A percentile compares a stretch with the other conserved stretches of the same genome.
Evolutionary conservation across 768 basidiomycete species (phyloP).

Genomic region (Panaeolus papilionaceus): DNA sequence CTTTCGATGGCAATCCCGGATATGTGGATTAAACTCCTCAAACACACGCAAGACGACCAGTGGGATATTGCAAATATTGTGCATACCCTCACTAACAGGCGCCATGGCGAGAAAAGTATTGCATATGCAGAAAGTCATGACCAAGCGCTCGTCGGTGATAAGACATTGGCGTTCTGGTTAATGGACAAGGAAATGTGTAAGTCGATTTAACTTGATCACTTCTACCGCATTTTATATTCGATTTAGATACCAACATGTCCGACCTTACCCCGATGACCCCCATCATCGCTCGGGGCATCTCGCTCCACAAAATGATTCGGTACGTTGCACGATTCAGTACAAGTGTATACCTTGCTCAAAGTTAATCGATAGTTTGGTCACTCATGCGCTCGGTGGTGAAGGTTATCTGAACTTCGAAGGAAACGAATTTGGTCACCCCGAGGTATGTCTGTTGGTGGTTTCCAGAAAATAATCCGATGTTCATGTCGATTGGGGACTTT

Average conservation of each 20-base stretch:
- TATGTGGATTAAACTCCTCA: constrained; percentile 99
- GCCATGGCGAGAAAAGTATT: constrained; percentile 89
- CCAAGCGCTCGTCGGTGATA: constrained; percentile 98
- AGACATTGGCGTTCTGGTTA: constrained; percentile 98
- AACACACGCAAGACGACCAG: constrained; percentile 84
- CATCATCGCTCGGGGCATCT: constrained; percentile 85
- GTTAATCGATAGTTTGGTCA: constrained; percentile 66
- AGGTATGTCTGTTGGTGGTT: constrained; percentile 52
- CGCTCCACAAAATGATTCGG: constrained; percentile 98
- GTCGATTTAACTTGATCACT: constrained; percentile 33
- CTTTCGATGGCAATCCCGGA: constrained; percentile 99
- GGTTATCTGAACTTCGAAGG: constrained; percentile 98
- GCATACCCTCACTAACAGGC: constrained; percentile 88
- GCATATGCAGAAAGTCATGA: constrained; percentile 97
- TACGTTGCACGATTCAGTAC: constrained; percentile 36
- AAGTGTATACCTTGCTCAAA: constrained; percentile 14
- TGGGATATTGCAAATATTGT: constrained; percentile 92
- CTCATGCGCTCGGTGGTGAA: constrained; percentile 94
- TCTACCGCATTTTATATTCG: constrained; percentile 14
- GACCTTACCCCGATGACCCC: constrained; percentile 84
- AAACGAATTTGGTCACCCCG: constrained; percentile 98
- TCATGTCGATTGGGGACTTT: constrained; percentile 13
- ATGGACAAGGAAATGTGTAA: constrained; percentile 99
- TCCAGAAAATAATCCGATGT: not conserved
- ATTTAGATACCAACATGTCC: constrained; percentile 91